phyloP scores from a whole-genome alignment of 2,329 filamentous ascomycete genomes.

The Lachnum nothofagi region DNA sequence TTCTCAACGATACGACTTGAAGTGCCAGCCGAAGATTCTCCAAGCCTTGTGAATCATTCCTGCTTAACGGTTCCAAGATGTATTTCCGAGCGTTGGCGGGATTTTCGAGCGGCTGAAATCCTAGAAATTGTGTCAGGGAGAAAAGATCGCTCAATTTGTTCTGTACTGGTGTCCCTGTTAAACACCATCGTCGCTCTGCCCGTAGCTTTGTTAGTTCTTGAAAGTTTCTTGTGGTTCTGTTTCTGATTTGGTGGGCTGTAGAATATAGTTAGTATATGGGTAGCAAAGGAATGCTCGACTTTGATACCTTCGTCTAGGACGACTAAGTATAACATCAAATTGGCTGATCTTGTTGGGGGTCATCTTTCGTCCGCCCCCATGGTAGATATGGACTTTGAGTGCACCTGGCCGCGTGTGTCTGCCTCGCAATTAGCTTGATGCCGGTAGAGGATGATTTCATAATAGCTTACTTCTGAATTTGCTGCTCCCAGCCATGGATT shows the following conservation, averaged over 20 bases:
- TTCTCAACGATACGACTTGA: not conserved
- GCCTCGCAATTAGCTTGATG: not conserved
- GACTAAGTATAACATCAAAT: conserved; percentile 39
- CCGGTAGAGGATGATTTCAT: no score
- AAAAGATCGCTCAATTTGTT: conserved; percentile 29
- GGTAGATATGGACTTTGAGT: not conserved
- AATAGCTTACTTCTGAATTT: no score
- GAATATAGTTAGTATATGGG: no score
- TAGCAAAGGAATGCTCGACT: no score
- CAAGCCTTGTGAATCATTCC: not conserved
- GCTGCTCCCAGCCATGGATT: no score
- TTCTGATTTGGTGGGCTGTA: conserved; percentile 1
- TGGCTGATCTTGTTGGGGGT: conserved; percentile 4
- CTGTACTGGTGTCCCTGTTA: conserved; percentile 26
- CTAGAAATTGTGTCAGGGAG: conserved; percentile 25
- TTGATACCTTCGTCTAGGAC: conserved; percentile 45
- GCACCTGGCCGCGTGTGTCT: not conserved
- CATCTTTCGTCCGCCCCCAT: not conserved
- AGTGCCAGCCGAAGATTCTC: not conserved
- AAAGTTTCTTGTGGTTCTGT: not conserved
- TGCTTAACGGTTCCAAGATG: conserved; percentile 3
- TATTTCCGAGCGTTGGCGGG: not conserved
- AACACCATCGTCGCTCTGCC: conserved; percentile 13
- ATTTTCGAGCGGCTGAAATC: conserved; percentile 1
- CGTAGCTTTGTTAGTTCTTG: not conserved